Conservation (phyloP, 192 early-diverging fungal genomes). For the Mortierella antarctica region DNA sequence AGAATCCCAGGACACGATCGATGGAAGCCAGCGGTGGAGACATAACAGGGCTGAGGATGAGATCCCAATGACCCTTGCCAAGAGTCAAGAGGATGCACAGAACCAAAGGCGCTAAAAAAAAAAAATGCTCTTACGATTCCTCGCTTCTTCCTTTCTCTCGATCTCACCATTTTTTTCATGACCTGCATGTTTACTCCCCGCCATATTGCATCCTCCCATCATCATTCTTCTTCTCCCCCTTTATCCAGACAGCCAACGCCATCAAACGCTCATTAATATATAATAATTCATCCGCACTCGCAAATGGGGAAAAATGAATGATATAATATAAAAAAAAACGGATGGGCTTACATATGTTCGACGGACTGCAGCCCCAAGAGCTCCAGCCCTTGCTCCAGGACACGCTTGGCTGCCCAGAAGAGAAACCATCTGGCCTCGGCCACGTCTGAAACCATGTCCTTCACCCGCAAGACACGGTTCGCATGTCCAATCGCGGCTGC, state of each 20-base stretch:
- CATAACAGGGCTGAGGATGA: slow-evolving; percentile 22
- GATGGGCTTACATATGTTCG: slow-evolving; percentile 76
- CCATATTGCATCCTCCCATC: too few relatives aligned
- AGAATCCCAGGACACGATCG: slow-evolving; percentile 31
- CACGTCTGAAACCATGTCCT: slow-evolving; percentile 66
- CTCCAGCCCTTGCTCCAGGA: slow-evolving; percentile 80
- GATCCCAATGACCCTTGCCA: slow-evolving; percentile 45
- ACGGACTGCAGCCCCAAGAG: slow-evolving; percentile 81
- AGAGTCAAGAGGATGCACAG: slow-evolving; percentile 19
- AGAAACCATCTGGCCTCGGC: slow-evolving; percentile 84
- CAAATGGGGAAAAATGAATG: too few relatives aligned
- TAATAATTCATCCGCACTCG: background rate
- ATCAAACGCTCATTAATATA: background rate
- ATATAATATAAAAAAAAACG: too few relatives aligned
- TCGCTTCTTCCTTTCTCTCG: background rate
- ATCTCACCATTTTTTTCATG: too few relatives aligned
- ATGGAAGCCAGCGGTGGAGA: slow-evolving; percentile 26
- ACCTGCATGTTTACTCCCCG: too few relatives aligned
- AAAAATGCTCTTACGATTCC: background rate
- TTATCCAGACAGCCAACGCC: background rate
- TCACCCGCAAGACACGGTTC: slow-evolving; percentile 73
- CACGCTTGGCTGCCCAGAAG: slow-evolving; percentile 79
- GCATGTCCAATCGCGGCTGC: slow-evolving; percentile 75
- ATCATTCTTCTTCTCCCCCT: too few relatives aligned
- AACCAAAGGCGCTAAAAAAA: background rate